Conservation (phyloP, 2,329 filamentous ascomycete genomes). For the Xylaria sp. region DNA sequence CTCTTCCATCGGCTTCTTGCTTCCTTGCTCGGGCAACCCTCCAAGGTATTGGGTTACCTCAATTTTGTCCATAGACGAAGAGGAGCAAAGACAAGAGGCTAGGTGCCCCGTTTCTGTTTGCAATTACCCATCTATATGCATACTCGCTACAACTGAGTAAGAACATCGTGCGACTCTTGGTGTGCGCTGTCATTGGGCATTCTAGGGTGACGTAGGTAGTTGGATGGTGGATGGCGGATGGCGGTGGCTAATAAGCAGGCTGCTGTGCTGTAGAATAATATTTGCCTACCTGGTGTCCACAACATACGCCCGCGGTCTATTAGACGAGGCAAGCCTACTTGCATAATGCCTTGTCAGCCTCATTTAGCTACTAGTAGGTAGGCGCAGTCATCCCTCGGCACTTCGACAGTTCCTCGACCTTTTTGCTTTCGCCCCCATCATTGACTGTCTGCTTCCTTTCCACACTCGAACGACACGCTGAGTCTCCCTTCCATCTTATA, state of each 20-base stretch:
- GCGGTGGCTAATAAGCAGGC: conserved; percentile 24
- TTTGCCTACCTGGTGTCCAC: conserved; percentile 19
- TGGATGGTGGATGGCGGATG: conserved; percentile 4
- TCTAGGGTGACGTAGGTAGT: conserved; percentile 23
- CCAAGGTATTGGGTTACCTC: neutral
- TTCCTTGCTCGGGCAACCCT: neutral
- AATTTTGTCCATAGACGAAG: neutral
- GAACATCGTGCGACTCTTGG: conserved; percentile 20
- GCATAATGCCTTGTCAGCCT: conserved; percentile 49
- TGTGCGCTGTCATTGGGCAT: conserved; percentile 14
- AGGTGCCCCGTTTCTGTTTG: conserved; percentile 18
- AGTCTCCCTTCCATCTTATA: conserved; percentile 18
- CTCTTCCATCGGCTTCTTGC: neutral
- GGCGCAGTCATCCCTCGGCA: conserved; percentile 39
- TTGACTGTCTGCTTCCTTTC: conserved; percentile 31
- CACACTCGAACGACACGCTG: conserved; percentile 28
- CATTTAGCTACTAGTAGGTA: conserved; percentile 26
- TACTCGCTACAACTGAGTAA: conserved; percentile 1
- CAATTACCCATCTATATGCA: neutral
- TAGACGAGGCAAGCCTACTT: conserved; percentile 34
- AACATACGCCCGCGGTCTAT: conserved; percentile 31
- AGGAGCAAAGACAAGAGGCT: neutral
- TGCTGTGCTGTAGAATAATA: conserved; percentile 18
- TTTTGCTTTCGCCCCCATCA: conserved; percentile 33
- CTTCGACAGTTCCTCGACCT: conserved; percentile 26